Evolutionary conservation across 2,329 filamentous ascomycete genomes (phyloP).

Genomic region (Colletotrichum orchidophilum): DNA sequence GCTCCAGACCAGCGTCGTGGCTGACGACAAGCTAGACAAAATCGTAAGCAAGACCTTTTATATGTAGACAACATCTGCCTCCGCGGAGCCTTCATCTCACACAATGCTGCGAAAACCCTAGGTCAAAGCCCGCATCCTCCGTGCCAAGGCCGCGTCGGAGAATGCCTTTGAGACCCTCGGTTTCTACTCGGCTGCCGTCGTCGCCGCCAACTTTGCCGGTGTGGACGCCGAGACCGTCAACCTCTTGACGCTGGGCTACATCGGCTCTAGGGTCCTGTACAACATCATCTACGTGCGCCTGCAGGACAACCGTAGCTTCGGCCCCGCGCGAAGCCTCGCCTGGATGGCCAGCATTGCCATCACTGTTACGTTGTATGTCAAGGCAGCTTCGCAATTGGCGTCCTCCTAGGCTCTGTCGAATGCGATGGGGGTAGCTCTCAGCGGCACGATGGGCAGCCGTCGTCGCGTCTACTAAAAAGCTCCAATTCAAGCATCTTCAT

Average conservation of each 20-base stretch:
- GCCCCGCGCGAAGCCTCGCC: conserved; percentile 47
- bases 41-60: conserved; percentile 32
- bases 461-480: background rate
- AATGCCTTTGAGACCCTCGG: conserved; percentile 57
- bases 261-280: conserved; percentile 51
- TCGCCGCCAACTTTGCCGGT: conserved; percentile 56
- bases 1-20: conserved; percentile 42
- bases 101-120: conserved; percentile 36
- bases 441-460: background rate
- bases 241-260: conserved; percentile 48
- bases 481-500: background rate
- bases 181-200: conserved; percentile 52
- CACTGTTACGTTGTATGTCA: conserved; percentile 50
- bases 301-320: conserved; percentile 50
- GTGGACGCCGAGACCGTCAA: conserved; percentile 51
- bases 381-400: conserved; percentile 47
- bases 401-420: conserved; percentile 9
- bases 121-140: conserved; percentile 63
- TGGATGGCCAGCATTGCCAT: conserved; percentile 49
- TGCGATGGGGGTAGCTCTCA: background rate
- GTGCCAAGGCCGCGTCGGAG: conserved; percentile 58
- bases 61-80: background rate
- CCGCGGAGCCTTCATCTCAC: background rate
- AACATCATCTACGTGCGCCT: conserved; percentile 54
- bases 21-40: conserved; percentile 44